phyloP scores from a whole-genome alignment of 176 grass and related monocot genomes.

The Avena insularis region DNA sequence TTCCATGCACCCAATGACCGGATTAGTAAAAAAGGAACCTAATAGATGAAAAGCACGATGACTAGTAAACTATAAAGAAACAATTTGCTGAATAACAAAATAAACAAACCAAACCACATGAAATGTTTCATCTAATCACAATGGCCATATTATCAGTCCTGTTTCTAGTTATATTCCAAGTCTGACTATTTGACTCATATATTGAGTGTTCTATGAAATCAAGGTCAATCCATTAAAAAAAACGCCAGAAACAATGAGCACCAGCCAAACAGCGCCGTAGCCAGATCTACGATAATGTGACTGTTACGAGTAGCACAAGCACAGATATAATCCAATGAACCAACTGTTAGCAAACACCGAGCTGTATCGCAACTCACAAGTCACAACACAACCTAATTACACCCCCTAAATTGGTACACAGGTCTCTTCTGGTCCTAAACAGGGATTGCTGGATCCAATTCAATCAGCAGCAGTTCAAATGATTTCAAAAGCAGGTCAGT shows the following conservation, averaged over 20 bases:
- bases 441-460: background rate
- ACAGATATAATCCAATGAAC: background rate
- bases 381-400: slow-evolving; percentile 22
- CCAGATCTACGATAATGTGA: background rate
- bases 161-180: background rate
- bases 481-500: background rate
- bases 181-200: background rate
- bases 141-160: background rate
- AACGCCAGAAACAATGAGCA: background rate
- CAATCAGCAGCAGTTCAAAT: slow-evolving; percentile 11
- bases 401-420: background rate
- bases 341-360: background rate
- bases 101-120: background rate
- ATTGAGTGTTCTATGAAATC: background rate
- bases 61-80: background rate
- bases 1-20: slow-evolving; percentile 4
- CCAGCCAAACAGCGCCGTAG: background rate
- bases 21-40: slow-evolving; percentile 20
- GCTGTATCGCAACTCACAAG: background rate
- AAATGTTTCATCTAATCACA: background rate
- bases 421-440: background rate
- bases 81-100: slow-evolving; percentile 16
- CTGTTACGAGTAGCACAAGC: background rate
- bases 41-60: background rate
- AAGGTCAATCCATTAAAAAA: background rate